Base-by-base conservation (phyloP, 1,284 basidiomycete species). In the Trichosporon coremiiforme region DNA sequence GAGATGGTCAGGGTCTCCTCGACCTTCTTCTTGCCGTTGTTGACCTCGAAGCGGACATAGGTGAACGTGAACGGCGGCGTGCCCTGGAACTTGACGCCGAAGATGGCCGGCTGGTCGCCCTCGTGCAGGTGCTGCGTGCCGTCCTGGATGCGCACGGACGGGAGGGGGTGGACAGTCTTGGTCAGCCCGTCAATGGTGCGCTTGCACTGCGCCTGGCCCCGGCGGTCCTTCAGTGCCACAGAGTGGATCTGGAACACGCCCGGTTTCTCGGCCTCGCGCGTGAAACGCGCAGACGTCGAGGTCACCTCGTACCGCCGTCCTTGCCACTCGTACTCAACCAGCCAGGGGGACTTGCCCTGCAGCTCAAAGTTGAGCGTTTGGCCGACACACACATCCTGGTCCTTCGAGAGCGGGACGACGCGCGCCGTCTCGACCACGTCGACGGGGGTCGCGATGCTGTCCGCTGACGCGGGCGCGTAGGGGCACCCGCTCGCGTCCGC, bases 311-410 rank as follows among this genome's bases (percentile, higher is more conserved):
- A 87, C 20, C 87, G 80, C 80, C 90, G 92, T 65, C 90, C 89
- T 73, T 93, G 90, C 82, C 95, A 89, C 62, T 89, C 88, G 83
- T 97, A 95, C 89, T 90, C 90, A 69, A 99, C 89, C 5, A 90
- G 91, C 95, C 96, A 99, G 1, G 96, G 95, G n/a, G 95, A 90
- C 63, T 89, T 92, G 66, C 96, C 96, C 83, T 98, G 94, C 20
- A 99, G 86, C 78, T 95, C 89, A 86, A 96, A 98, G 74, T 94
- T 93, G 10, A 93, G 87, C 64, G 89, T 87, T 76, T 98, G 95
- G 31, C 95, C 96, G 9, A 94, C 91, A 82, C 96, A 99, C 75
- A 92, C 90, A 81, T 98, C 90, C 73, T 86, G 86, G 65, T 90
- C 87, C 60, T 90, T 85, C 74, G 91, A 91, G 73, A 94, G 89